Evolutionary conservation across 1,284 basidiomycete species (phyloP).

Genomic region (Marasmius oreades): DNA sequence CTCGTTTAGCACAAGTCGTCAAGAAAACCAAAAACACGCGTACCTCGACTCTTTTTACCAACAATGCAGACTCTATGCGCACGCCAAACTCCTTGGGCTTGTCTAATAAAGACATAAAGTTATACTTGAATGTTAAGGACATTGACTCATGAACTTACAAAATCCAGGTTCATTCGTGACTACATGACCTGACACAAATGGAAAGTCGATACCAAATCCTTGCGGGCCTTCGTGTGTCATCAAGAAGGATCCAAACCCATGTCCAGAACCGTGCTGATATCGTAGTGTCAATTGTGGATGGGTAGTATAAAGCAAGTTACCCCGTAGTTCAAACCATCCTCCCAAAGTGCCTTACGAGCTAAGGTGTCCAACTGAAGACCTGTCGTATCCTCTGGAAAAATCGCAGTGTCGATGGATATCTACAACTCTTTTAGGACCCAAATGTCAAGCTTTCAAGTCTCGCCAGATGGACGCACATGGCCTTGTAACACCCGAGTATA

Average conservation of each 20-base stretch:
- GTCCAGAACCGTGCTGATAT: constrained; percentile 75
- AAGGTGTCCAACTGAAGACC: constrained; percentile 81
- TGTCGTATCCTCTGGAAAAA: constrained; percentile 86
- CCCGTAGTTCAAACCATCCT: constrained; percentile 81
- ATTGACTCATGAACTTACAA: constrained; percentile 47
- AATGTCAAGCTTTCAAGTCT: constrained; percentile 1
- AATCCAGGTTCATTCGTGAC: constrained; percentile 87
- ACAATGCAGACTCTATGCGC: constrained; percentile 82
- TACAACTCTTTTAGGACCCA: constrained; percentile 24
- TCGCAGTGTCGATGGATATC: constrained; percentile 87
- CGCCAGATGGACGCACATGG: constrained; percentile 59
- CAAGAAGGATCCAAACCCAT: constrained; percentile 79
- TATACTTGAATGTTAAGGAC: constrained; percentile 11
- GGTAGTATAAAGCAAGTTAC: constrained; percentile 36
- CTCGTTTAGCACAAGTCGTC: neutral
- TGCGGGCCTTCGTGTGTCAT: constrained; percentile 78
- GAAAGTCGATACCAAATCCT: constrained; percentile 60
- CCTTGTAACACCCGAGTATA: constrained; percentile 95
- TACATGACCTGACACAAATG: constrained; percentile 77
- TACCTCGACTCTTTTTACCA: constrained; percentile 67
- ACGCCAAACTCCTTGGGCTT: constrained; percentile 83
- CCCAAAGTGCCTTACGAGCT: constrained; percentile 83
- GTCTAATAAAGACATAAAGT: constrained; percentile 41
- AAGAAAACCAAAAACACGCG: constrained; percentile 18
- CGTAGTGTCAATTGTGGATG: constrained; percentile 12